Evolutionary conservation across 225 moss, liverwort and hornwort species (phyloP).

Genomic region (Straminergon stramineum): DNA sequence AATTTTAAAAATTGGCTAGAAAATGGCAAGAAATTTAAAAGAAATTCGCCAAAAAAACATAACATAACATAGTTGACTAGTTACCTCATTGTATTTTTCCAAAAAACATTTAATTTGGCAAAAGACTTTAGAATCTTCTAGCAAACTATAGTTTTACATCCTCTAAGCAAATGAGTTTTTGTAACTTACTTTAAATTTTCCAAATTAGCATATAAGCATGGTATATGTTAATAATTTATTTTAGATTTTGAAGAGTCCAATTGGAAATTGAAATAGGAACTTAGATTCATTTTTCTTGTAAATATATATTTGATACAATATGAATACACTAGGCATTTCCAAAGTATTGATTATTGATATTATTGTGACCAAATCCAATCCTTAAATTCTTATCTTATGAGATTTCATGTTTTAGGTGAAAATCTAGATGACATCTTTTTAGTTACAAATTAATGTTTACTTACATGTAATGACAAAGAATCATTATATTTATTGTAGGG

Average conservation of each 20-base stretch:
- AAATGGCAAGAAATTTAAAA: too few relatives aligned
- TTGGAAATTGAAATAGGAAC: not conserved
- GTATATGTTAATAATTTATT: not conserved
- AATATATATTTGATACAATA: not conserved
- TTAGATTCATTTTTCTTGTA: not conserved
- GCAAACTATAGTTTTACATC: not conserved
- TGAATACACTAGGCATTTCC: not conserved
- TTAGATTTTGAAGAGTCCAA: not conserved
- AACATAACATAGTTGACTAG: too few relatives aligned
- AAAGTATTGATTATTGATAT: not conserved
- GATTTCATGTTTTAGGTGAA: too few relatives aligned
- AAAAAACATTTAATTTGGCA: not conserved
- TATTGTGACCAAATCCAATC: too few relatives aligned
- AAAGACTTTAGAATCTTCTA: not conserved
- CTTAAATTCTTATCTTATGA: not conserved
- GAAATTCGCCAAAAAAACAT: too few relatives aligned
- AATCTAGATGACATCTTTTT: not conserved
- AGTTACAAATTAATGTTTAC: not conserved
- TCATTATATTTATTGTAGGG: not conserved
- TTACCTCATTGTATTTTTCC: not conserved
- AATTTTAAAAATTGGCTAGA: too few relatives aligned
- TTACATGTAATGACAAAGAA: fast-evolving
- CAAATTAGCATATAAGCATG: not conserved
- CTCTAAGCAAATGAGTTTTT: not conserved
- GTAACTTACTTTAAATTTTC: not conserved